Evolutionary conservation across 2,329 filamentous ascomycete species (phyloP), one percentile per base, ranked within the genome.

Genomic region (Aspergillus neotritici): DNA sequence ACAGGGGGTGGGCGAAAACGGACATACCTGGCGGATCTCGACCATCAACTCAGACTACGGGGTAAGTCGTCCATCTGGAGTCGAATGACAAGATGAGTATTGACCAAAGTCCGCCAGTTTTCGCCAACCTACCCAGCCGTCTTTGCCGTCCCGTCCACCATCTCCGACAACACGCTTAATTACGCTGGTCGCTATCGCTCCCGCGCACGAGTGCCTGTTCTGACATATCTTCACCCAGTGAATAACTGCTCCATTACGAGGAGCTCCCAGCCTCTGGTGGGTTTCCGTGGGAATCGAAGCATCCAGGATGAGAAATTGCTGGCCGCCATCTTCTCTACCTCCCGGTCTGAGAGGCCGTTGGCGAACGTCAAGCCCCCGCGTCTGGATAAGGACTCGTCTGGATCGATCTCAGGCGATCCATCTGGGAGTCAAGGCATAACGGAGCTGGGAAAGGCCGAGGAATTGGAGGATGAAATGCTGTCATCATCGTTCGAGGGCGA

Each of bases 221-320:
- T 98, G 31, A 89, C 89, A 15, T 98, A 98, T 65, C 80, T 96
- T n/a, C 93, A 98, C 65, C 87, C 88, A 0, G 76, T 96, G 57
- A 98, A 97, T 64, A 95, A 94, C 63, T 97, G 93, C 66, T 93
- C 90, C 16, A 95, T 98, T 51, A 96, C 91, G 2, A 79, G 93
- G 61, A 94, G 89, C 61, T 94, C 91, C 3, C 93, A 98, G 63
- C 93, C 93, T 0, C 74, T 91, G 44, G 86, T 91, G 2, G 93
- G 93, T 11, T 79, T 97, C 16, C 81, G 86, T 37, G 82, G 86
- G 49, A 93, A 94, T 59, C 82, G 91, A 34, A 97, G 90, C 58
- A 87, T 94, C 28, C 93, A 98, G 64, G 93, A 98, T 61, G 93
- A 98, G 68, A 88, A 89, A 57, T 79, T 98, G 4, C 83, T 98